Evolutionary conservation across 805 yeast genomes (phyloP), one percentile per base, ranked within the genome.

Genomic region (Zygotorulaspora sp.): DNA sequence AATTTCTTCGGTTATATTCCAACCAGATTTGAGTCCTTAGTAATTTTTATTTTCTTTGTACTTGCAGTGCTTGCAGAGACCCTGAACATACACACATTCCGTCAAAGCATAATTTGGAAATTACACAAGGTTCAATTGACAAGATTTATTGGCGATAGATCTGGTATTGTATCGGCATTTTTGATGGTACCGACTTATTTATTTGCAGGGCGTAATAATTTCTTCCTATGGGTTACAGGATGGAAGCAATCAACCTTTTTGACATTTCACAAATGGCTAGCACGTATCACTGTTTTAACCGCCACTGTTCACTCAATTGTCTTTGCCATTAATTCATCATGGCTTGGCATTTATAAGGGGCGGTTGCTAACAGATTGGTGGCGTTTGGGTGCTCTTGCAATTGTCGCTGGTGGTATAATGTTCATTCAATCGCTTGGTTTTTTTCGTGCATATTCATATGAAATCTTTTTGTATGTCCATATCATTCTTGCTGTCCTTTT

Each of bases 171-270:
- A 45, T 58, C 71, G 3, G 53, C 72, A 31, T 75, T 68, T 43
- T 38, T 76, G 40, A 65, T 78, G 42, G 84, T 85, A 2, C 56
- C 72, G 6, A 53, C 78, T 8, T 71, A 74, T 43, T 63, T 80
- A 38, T 78, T 83, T 59, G 83, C 83, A 4, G 81, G 83, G 18
- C 66, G 90, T 48, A 84, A 83, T 58, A 83, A 81, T 50, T 72
- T 85, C 25, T 63, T 83, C 52, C 69, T 74, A 40, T 65, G 64
- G 61, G 37, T 78, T 9, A 74, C 88, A 1, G 85, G 88, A 3
- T 74, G 84, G 72, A 61, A 77, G 3, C 75, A 71, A 47, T 66
- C 78, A 7, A 71, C 81, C 2, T 82, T 84, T 60, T 65, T 78
- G 51, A 58, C 70, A 11, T 73, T 74, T 53, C 95, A 85, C 60